phyloP scores from a whole-genome alignment of 352 stramenopile species.

The Phytophthora syringae region DNA sequence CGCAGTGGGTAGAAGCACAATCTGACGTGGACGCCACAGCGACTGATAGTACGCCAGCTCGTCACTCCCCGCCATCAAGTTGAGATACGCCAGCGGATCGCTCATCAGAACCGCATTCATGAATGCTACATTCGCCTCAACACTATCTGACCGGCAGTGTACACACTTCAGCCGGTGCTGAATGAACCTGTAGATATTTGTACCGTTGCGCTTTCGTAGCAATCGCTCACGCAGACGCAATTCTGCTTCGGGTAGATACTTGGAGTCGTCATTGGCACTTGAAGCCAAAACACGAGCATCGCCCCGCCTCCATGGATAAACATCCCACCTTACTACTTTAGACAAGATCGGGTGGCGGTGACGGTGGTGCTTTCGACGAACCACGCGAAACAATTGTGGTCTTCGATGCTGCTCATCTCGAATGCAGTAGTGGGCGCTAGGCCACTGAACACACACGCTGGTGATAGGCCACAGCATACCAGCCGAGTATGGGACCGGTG shows the following conservation, averaged over 20 bases:
- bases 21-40: neutral
- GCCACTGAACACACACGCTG: slow-evolving; percentile 41
- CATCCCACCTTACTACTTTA: neutral
- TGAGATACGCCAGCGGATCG: slow-evolving; percentile 38
- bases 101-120: slow-evolving; percentile 51
- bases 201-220: slow-evolving; percentile 4
- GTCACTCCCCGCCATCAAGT: neutral
- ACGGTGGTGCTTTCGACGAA: neutral
- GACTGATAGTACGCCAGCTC: slow-evolving; percentile 26
- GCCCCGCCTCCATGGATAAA: neutral
- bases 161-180: slow-evolving; percentile 38
- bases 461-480: slow-evolving; percentile 28
- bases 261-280: neutral
- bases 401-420: slow-evolving; percentile 1
- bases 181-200: slow-evolving; percentile 24
- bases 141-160: slow-evolving; percentile 13
- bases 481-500: slow-evolving; percentile 35
- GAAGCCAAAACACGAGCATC: neutral
- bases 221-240: neutral
- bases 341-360: neutral
- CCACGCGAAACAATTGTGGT: neutral
- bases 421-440: slow-evolving; percentile 34
- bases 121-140: slow-evolving; percentile 39
- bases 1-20: slow-evolving; percentile 14
- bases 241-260: slow-evolving; percentile 1